Base-by-base conservation (phyloP, 352 stramenopile species). In the Phytophthora tubulina region DNA sequence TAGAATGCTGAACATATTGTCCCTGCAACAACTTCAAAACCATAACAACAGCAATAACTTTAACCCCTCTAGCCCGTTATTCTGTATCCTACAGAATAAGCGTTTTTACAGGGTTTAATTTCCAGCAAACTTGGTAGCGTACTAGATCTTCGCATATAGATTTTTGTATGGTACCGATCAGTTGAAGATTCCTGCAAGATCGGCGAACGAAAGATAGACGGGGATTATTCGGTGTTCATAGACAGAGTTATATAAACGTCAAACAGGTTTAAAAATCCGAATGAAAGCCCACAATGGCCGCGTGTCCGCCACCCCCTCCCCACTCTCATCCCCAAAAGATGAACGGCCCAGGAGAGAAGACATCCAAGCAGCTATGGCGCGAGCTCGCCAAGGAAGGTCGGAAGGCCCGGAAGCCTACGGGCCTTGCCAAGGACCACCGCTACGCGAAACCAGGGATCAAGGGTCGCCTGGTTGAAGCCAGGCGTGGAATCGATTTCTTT, bases 1-100 rank as follows among this genome's bases (percentile, higher is more conserved):
- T 21, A 21, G 21, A 21, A 21, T 21, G 21, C 21, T 21, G 21
- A 21, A 21, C 21, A 1, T 21, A 21, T 21, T 21, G 21, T 21
- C 21, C 21, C 21, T 21, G 21, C 21, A 21, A 21, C 21, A 21
- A 21, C 21, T 21, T 21, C 21, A 21, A 21, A 21, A 21, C 21
- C 21, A 21, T 1, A 21, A 21, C 21, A 21, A 21, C 1, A 21
- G 21, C 21, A 21, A 21, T 21, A 21, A 21, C 21, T 41, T 63
- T 63, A 63, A 57, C 62, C 62, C 62, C 33, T 70, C 31, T 70
- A 70, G 27, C 44, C 41, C 62, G 17, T 41, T 54, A 70, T 61
- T 70, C 44, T 63, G 51, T 21, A 21, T 21, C 21, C 21, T 21
- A 21, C 21, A 21, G 21, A 21, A 21, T 21, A 21, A 21, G 21